Conservation (phyloP, 2,329 filamentous ascomycete genomes). For the Aspergillus calidoustus region DNA sequence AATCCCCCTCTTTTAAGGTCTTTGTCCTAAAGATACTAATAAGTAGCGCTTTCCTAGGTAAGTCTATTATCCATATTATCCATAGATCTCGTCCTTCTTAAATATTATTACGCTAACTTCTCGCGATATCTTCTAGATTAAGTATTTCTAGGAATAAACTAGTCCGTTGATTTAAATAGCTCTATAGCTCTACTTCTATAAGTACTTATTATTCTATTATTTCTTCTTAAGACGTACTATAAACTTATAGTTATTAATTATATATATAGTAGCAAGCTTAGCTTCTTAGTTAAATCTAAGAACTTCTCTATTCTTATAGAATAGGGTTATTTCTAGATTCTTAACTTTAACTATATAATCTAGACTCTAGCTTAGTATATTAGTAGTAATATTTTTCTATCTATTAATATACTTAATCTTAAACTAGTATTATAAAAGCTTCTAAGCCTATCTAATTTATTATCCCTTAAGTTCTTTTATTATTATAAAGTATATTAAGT, state of each 20-base stretch:
- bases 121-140: no score
- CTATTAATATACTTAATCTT: conserved; percentile 11
- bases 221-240: background rate
- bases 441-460: background rate
- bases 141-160: no score
- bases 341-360: conserved; percentile 10
- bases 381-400: conserved; percentile 1
- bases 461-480: background rate
- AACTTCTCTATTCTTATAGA: background rate
- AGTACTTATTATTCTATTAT: background rate
- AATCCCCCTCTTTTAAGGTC: no score
- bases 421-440: background rate
- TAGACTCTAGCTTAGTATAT: background rate
- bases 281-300: background rate
- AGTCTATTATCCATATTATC: no score
- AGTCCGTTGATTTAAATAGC: no score
- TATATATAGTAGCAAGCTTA: background rate
- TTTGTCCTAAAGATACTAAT: no score
- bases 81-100: no score
- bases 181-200: background rate
- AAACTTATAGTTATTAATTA: conserved; percentile 6
- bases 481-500: background rate
- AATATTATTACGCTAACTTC: no score
- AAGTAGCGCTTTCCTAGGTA: no score
- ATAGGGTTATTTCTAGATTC: background rate